Conservation (phyloP, 2,329 filamentous ascomycete genomes). For the Aspergillus luchuensis region DNA sequence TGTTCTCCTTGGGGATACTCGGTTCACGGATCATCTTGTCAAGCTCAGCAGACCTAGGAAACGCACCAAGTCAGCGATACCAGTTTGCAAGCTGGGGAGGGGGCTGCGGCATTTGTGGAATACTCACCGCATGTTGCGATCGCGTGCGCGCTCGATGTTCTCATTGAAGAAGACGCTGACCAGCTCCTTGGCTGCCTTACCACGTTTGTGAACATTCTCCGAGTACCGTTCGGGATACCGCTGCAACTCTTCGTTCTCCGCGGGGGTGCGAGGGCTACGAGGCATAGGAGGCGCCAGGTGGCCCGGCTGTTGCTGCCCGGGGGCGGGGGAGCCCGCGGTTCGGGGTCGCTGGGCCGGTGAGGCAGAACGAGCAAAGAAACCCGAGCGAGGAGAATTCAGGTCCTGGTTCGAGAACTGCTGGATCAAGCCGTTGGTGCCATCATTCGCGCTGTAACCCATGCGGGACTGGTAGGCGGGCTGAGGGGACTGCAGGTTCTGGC, state of each 20-base stretch:
- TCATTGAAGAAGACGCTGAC: constrained; percentile 91
- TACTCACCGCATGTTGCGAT: constrained; percentile 86
- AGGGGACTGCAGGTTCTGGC: constrained; percentile 57
- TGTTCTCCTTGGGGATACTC: constrained; percentile 71
- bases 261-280: constrained; percentile 56
- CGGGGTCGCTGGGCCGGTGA: constrained; percentile 77
- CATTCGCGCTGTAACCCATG: constrained; percentile 62
- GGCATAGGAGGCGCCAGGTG: constrained; percentile 71
- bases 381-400: constrained; percentile 71
- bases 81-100: no score
- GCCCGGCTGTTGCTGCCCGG: constrained; percentile 61
- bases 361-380: constrained; percentile 68
- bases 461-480: constrained; percentile 57
- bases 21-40: constrained; percentile 82
- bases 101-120: no score
- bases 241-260: constrained; percentile 71
- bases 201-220: constrained; percentile 77
- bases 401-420: constrained; percentile 98
- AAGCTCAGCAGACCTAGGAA: constrained; percentile 79
- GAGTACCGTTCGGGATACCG: constrained; percentile 83
- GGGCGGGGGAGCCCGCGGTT: constrained; percentile 68
- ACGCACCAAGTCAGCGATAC: constrained; percentile 2
- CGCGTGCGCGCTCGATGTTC: constrained; percentile 91
- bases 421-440: constrained; percentile 86
- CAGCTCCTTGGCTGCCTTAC: constrained; percentile 65